A percentile compares a stretch with the other conserved stretches of the same genome.
Conservation (phyloP, 495 filamentous ascomycete genomes). For the Geopyxis carbonaria region DNA sequence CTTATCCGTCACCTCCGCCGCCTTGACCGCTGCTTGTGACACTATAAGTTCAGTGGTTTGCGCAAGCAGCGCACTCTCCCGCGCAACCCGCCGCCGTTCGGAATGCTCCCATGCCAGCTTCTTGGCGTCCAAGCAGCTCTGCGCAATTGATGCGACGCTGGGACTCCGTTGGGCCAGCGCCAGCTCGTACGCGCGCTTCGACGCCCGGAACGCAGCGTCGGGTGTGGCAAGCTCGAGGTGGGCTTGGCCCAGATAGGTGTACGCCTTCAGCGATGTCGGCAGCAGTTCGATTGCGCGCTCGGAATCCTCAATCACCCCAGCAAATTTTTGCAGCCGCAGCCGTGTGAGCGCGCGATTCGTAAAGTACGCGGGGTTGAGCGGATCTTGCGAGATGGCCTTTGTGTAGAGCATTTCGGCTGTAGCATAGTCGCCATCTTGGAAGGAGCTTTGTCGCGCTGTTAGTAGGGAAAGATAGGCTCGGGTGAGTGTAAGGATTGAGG, state of each 20-base stretch:
- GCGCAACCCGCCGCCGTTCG: conserved; percentile 33
- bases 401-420: conserved; percentile 66
- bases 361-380: conserved; percentile 44
- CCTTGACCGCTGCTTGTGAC: conserved; percentile 22
- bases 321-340: conserved; percentile 50
- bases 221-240: conserved; percentile 57
- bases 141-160: conserved; percentile 47
- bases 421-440: conserved; percentile 49
- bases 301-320: conserved; percentile 69
- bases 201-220: conserved; percentile 54
- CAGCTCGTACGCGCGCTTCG: conserved; percentile 53
- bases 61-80: conserved; percentile 26
- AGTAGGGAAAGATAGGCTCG: neutral
- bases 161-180: conserved; percentile 35
- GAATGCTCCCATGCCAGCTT: conserved; percentile 50
- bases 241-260: conserved; percentile 69
- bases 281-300: conserved; percentile 50
- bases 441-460: conserved; percentile 29
- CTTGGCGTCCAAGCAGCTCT: conserved; percentile 57
- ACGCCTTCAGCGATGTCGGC: conserved; percentile 55
- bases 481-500: neutral
- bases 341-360: conserved; percentile 85
- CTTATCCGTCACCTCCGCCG: conserved; percentile 36
- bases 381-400: conserved; percentile 59
- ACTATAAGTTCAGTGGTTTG: conserved; percentile 30